A percentile compares a stretch with the other conserved stretches of the same genome.
Conservation (phyloP, 78 protist species). For the Dictyostelium purpureum region DNA sequence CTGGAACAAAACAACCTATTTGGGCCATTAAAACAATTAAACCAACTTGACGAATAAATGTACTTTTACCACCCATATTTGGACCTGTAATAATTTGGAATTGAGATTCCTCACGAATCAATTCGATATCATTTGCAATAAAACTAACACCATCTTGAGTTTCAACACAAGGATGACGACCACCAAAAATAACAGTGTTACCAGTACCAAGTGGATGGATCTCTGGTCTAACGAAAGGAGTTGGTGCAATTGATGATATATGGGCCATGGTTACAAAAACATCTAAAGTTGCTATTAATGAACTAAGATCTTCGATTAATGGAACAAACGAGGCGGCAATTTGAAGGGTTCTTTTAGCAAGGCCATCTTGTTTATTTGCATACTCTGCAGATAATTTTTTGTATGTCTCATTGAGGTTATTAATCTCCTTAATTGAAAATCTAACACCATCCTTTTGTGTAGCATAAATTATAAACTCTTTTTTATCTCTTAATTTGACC, state of each 20-base stretch:
- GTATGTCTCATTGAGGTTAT: slow-evolving; percentile 20
- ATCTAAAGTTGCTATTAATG: slow-evolving; percentile 84
- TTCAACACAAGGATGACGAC: slow-evolving; percentile 97
- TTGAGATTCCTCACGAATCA: slow-evolving; percentile 39
- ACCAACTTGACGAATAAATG: slow-evolving; percentile 88
- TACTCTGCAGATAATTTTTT: not conserved
- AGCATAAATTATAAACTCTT: slow-evolving; percentile 4
- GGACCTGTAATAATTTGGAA: slow-evolving; percentile 94
- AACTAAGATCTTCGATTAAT: slow-evolving; percentile 50
- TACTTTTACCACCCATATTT: slow-evolving; percentile 91
- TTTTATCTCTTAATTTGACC: slow-evolving; percentile 46
- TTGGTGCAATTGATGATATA: slow-evolving; percentile 85
- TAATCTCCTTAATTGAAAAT: slow-evolving; percentile 73
- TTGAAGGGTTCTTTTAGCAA: slow-evolving; percentile 33
- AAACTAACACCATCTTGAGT: slow-evolving; percentile 86
- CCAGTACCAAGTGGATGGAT: slow-evolving; percentile 32
- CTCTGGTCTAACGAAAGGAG: slow-evolving; percentile 87
- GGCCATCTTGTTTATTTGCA: slow-evolving; percentile 37
- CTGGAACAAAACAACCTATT: slow-evolving; percentile 98
- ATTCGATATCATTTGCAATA: slow-evolving; percentile 92
- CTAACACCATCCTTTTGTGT: slow-evolving; percentile 75
- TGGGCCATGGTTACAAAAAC: slow-evolving; percentile 86
- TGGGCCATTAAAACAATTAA: slow-evolving; percentile 97
- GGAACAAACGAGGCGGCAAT: slow-evolving; percentile 78
- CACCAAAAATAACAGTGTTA: slow-evolving; percentile 54